phyloP scores from a whole-genome alignment of 305 asterid species.

The Andrographis paniculata region DNA sequence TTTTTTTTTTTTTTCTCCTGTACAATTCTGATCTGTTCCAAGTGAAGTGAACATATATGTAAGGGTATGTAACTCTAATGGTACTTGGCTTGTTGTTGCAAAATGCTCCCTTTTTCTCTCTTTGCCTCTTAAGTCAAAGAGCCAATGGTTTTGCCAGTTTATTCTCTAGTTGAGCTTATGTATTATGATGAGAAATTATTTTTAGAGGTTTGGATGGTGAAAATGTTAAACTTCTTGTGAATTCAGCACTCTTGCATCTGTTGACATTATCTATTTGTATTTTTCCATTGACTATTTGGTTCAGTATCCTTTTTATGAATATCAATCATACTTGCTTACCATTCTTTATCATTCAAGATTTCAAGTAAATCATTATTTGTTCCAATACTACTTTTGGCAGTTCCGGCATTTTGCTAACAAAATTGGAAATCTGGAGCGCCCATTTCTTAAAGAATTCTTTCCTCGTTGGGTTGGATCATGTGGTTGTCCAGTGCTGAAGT shows the following conservation, averaged over 20 bases:
- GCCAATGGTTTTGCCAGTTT: not conserved
- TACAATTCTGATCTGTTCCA: too few species aligned
- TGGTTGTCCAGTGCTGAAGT: constrained; percentile 98
- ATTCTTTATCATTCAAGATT: constrained; percentile 3
- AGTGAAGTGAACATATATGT: not conserved
- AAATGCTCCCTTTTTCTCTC: not conserved
- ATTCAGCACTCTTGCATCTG: not conserved
- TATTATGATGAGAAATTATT: not conserved
- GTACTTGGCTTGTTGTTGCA: not conserved
- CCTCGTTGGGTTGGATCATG: constrained; percentile 99
- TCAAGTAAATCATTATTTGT: constrained; percentile 16
- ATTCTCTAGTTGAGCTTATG: not conserved
- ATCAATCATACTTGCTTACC: constrained; percentile 7
- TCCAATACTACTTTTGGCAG: constrained; percentile 37
- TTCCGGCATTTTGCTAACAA: constrained; percentile 98
- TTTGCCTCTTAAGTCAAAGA: constrained; percentile 2
- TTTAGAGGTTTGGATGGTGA: constrained; percentile 1
- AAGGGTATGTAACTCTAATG: not conserved
- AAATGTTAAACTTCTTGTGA: constrained; percentile 1
- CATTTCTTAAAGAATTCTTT: constrained; percentile 95
- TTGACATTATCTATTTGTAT: not conserved
- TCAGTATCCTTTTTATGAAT: constrained; percentile 7
- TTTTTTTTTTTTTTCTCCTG: too few species aligned
- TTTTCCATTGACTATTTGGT: not conserved
- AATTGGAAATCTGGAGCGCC: constrained; percentile 99